phyloP scores from a whole-genome alignment of 352 stramenopile genomes.

The Pythium rishiriense region DNA sequence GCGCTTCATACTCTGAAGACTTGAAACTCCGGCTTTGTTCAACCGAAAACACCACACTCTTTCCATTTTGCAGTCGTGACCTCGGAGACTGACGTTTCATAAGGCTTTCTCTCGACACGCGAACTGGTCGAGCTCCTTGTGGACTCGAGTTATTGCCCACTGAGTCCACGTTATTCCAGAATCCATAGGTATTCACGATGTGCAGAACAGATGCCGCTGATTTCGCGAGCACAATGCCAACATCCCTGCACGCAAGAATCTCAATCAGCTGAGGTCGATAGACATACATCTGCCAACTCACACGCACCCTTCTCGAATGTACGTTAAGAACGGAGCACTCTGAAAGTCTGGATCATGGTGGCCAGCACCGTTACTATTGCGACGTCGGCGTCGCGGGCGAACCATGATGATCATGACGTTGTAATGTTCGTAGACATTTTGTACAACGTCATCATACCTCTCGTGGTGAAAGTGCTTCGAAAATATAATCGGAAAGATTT shows the following conservation, averaged over 20 bases:
- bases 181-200: conserved; percentile 60
- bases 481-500: conserved; percentile 69
- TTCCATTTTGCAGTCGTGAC: conserved; percentile 9
- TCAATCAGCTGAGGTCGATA: not conserved
- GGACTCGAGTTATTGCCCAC: not conserved
- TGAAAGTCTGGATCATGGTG: conserved; percentile 19
- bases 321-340: conserved; percentile 43
- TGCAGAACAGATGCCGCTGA: conserved; percentile 47
- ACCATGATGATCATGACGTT: conserved; percentile 37
- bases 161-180: conserved; percentile 33
- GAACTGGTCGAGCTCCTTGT: conserved; percentile 9
- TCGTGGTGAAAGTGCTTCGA: conserved; percentile 52
- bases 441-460: conserved; percentile 53
- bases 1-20: conserved; percentile 1
- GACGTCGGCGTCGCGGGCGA: conserved; percentile 8
- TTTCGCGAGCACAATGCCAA: conserved; percentile 64
- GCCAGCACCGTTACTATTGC: not conserved
- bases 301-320: conserved; percentile 57
- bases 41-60: conserved; percentile 14
- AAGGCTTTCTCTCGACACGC: conserved; percentile 26
- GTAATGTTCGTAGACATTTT: conserved; percentile 60
- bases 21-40: conserved; percentile 23
- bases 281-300: not conserved
- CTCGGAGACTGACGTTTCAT: conserved; percentile 19
- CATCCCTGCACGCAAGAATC: conserved; percentile 37